Conservation (phyloP, 352 stramenopile species). For the Thraustochytrium sp. region DNA sequence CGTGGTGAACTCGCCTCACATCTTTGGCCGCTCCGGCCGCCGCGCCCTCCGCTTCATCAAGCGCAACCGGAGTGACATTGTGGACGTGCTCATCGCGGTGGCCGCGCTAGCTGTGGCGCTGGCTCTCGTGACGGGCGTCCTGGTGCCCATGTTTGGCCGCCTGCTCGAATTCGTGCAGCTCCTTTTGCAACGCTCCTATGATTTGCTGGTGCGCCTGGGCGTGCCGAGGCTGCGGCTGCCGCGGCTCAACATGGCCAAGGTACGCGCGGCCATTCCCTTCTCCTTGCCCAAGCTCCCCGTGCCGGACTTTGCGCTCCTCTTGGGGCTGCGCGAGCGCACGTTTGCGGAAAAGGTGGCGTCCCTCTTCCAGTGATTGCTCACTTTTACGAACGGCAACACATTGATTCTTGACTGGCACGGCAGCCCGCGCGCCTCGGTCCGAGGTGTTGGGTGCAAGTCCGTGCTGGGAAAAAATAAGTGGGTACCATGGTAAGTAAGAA, state of each 20-base stretch:
- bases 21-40: constrained; percentile 2
- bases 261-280: background rate
- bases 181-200: background rate
- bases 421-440: no score
- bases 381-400: background rate
- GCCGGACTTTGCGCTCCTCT: background rate
- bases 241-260: constrained; percentile 15
- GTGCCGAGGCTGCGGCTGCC: background rate
- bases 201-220: background rate
- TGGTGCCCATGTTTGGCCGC: background rate
- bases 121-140: background rate
- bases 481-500: no score
- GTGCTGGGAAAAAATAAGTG: no score
- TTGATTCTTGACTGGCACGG: background rate
- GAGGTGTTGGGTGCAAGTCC: no score
- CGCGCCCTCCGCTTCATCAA: background rate
- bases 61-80: background rate
- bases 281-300: background rate
- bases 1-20: background rate
- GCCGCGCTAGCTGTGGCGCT: background rate
- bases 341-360: constrained; percentile 21
- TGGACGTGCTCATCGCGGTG: constrained; percentile 15
- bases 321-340: constrained; percentile 23
- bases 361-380: background rate
- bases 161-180: background rate